Conservation (phyloP, 2,329 filamentous ascomycete genomes). For the Aureobasidium pullulans region DNA sequence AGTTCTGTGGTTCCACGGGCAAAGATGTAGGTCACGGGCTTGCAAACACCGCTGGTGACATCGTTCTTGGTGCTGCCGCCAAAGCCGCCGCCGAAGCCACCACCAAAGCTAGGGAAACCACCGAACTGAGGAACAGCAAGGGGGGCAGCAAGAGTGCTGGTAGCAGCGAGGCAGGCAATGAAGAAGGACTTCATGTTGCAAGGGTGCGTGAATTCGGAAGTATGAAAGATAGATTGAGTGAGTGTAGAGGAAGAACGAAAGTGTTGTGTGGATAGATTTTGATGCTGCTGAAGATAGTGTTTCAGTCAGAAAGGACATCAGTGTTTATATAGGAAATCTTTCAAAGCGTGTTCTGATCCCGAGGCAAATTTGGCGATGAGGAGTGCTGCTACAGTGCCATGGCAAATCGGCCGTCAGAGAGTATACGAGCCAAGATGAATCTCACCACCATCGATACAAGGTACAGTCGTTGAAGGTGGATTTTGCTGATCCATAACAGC, state of each 20-base stretch:
- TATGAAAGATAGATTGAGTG: not conserved
- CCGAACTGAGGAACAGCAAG: conserved; percentile 1
- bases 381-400: not conserved
- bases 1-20: conserved; percentile 47
- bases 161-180: conserved; percentile 5
- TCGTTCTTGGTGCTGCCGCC: conserved; percentile 16
- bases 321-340: not conserved
- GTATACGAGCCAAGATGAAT: not conserved
- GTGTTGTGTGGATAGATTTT: not conserved
- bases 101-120: not conserved
- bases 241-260: not conserved
- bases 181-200: conserved; percentile 3
- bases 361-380: not conserved
- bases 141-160: conserved; percentile 4
- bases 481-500: not conserved
- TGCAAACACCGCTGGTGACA: conserved; percentile 27
- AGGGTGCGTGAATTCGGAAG: not conserved
- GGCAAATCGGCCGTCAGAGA: not conserved
- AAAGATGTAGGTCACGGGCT: conserved; percentile 46
- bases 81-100: not conserved
- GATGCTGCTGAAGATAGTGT: not conserved
- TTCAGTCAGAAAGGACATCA: not conserved
- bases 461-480: not conserved
- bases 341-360: not conserved
- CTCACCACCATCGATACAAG: not conserved